Evolutionary conservation across 2,329 filamentous ascomycete species (phyloP).

Genomic region (Pestalotiopsis sp.): DNA sequence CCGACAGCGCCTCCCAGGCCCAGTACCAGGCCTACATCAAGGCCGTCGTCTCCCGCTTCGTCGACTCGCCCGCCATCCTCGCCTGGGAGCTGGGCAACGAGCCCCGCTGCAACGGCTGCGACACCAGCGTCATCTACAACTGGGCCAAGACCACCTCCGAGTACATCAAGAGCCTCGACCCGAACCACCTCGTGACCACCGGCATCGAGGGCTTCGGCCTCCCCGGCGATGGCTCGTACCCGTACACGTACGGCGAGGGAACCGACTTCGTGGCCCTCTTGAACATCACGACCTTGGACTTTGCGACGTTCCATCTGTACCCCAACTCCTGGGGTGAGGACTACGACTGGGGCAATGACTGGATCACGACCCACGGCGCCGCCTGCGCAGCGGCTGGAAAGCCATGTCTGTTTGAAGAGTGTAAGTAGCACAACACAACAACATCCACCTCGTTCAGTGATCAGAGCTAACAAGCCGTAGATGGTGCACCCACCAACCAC

Average conservation of each 20-base stretch:
- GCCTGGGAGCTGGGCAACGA: constrained; percentile 60
- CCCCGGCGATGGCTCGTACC: constrained; percentile 53
- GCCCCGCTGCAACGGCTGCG: constrained; percentile 62
- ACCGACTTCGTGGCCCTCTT: constrained; percentile 56
- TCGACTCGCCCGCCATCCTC: constrained; percentile 49
- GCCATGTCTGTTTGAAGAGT: constrained; percentile 44
- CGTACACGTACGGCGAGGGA: constrained; percentile 55
- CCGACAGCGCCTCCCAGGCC: constrained; percentile 50
- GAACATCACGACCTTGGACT: constrained; percentile 52
- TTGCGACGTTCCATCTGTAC: constrained; percentile 51
- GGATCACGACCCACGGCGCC: constrained; percentile 40
- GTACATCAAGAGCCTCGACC: constrained; percentile 68
- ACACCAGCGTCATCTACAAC: constrained; percentile 53
- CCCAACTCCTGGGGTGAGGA: constrained; percentile 26
- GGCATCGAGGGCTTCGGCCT: constrained; percentile 59
- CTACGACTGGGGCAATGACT: constrained; percentile 37
- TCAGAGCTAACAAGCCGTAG: constrained; percentile 15
- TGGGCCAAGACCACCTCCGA: constrained; percentile 62
- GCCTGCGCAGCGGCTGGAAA: constrained; percentile 42
- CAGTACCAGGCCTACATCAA: constrained; percentile 59
- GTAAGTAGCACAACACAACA: constrained; percentile 30
- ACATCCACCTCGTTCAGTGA: not conserved
- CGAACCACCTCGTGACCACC: constrained; percentile 64
- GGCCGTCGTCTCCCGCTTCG: constrained; percentile 52
- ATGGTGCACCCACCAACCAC: constrained; percentile 29